These are phyloP conservation scores for Arthrobotrys entomopaga DNA, from an alignment of 2,329 filamentous ascomycete genomes.

Conservation along the genomic window DNA sequence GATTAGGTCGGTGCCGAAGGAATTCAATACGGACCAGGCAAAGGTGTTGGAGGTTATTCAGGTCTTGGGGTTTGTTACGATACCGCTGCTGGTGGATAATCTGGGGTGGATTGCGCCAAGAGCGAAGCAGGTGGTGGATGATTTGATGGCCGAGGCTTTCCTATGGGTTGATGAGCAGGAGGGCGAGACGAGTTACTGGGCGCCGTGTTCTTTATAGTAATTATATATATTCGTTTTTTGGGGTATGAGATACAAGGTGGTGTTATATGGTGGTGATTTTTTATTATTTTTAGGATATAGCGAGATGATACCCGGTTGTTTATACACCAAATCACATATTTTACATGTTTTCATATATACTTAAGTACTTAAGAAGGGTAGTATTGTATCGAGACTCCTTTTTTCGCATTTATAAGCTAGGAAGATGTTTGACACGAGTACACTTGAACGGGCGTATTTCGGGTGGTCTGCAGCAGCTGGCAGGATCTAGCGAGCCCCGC, in stretches of 20 bases:
- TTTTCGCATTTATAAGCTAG: too few species aligned
- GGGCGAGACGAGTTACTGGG: constrained; percentile 93
- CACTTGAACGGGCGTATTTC: too few species aligned
- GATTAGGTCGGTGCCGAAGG: constrained; percentile 91
- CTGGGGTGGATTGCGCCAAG: constrained; percentile 84
- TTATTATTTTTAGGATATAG: background rate
- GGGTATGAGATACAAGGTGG: background rate
- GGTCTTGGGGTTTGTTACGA: constrained; percentile 84
- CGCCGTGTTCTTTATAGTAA: constrained; percentile 65
- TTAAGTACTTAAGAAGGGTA: too few species aligned
- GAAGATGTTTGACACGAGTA: background rate
- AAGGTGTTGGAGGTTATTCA: constrained; percentile 80
- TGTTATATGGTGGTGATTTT: background rate
- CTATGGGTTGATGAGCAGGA: constrained; percentile 92
- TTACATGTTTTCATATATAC: background rate
- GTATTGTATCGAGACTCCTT: too few species aligned
- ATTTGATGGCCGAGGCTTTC: constrained; percentile 86
- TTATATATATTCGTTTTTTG: too few species aligned
- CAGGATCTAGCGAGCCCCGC: too few species aligned
- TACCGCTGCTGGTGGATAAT: constrained; percentile 88
- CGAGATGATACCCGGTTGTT: constrained; percentile 10
- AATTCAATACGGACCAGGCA: constrained; percentile 93
- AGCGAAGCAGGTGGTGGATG: constrained; percentile 88
- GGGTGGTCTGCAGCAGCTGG: too few species aligned
- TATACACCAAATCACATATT: background rate